Percentiles rank a stretch among this genome's conserved stretches.
Conservation (phyloP, 345 rosid species). For the Lenwebbia sp. region DNA sequence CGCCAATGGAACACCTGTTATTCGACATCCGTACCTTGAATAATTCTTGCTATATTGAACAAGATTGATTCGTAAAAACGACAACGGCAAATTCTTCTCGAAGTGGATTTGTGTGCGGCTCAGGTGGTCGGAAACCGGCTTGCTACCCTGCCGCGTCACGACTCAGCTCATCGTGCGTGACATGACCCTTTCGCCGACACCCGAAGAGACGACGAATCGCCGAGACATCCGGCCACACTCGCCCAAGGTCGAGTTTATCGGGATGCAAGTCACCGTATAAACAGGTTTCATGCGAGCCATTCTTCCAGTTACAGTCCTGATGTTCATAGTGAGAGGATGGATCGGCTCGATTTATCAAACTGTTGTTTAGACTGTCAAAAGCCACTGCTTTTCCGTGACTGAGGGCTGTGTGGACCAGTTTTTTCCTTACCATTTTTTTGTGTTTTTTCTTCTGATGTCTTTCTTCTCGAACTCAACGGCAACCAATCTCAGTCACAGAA, state of each 20-base stretch:
- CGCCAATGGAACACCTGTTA: not conserved
- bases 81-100: not conserved
- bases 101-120: not conserved
- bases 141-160: not conserved
- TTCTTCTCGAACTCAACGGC: not conserved
- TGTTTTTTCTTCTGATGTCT: not conserved
- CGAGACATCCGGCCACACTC: not conserved
- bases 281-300: not conserved
- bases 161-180: not conserved
- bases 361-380: not conserved
- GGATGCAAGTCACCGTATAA: not conserved
- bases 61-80: not conserved
- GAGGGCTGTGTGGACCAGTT: not conserved
- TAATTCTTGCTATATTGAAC: not conserved
- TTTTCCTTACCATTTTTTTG: not conserved
- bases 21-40: not conserved
- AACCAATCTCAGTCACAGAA: constrained; percentile 3
- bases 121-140: not conserved
- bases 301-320: not conserved
- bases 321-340: not conserved
- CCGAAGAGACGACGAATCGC: not conserved
- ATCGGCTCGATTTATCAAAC: not conserved
- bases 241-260: not conserved
- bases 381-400: not conserved
- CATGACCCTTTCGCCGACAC: not conserved